These are phyloP conservation scores for Furcasterigmium furcatum DNA, from an alignment of 2,329 filamentous ascomycete species.

Conservation along the genomic window DNA sequence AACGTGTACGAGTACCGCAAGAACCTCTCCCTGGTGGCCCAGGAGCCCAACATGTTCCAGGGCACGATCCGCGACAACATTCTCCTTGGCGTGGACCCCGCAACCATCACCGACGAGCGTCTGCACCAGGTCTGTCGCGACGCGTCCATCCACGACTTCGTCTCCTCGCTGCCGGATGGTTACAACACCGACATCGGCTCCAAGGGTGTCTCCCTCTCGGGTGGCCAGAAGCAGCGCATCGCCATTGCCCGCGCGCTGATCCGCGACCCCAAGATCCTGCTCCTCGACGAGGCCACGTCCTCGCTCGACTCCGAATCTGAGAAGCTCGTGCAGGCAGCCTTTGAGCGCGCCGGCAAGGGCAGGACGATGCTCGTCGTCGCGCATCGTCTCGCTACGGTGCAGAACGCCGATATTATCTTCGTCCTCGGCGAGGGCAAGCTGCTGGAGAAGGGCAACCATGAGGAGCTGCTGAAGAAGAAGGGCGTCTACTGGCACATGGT, in stretches of 20 bases:
- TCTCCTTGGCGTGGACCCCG: constrained; percentile 57
- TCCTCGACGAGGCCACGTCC: constrained; percentile 72
- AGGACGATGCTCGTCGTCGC: constrained; percentile 73
- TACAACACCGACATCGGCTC: constrained; percentile 67
- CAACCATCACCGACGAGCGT: constrained; percentile 46
- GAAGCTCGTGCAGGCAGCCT: constrained; percentile 61
- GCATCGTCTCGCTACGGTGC: constrained; percentile 72
- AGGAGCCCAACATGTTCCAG: constrained; percentile 71
- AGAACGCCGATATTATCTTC: constrained; percentile 77
- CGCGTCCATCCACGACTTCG: constrained; percentile 70
- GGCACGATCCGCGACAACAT: constrained; percentile 66
- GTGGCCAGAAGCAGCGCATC: constrained; percentile 71
- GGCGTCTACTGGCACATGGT: constrained; percentile 59
- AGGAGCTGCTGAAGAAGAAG: constrained; percentile 45
- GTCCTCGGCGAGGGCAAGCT: constrained; percentile 67
- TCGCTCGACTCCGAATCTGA: constrained; percentile 63
- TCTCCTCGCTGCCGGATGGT: constrained; percentile 62
- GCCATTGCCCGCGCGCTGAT: constrained; percentile 68
- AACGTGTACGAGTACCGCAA: constrained; percentile 61
- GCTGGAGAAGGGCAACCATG: constrained; percentile 50
- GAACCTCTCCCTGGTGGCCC: constrained; percentile 67
- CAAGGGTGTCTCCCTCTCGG: constrained; percentile 62
- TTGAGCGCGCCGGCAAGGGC: constrained; percentile 59
- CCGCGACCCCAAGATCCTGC: constrained; percentile 60
- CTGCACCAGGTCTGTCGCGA: constrained; percentile 53